Evolutionary conservation across 1,284 basidiomycete genomes (phyloP).

Genomic region (Bondarzewia mesenterica): DNA sequence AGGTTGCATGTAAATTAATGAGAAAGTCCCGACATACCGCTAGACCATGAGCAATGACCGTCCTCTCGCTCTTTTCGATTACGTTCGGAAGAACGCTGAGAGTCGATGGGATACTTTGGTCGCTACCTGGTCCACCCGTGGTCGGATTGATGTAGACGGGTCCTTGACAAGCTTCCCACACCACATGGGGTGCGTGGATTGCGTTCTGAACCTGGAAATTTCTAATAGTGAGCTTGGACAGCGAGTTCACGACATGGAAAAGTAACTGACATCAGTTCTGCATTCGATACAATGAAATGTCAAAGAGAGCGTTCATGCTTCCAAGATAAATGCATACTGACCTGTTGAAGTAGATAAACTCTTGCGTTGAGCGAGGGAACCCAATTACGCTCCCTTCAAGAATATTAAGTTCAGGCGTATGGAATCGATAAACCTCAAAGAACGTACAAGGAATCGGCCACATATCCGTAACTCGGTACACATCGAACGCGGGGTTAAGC

Average conservation of each 20-base stretch:
- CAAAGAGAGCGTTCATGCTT: neutral
- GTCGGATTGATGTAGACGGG: slow-evolving; percentile 38
- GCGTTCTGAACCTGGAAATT: slow-evolving; percentile 45
- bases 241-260: neutral
- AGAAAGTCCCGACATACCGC: slow-evolving; percentile 4
- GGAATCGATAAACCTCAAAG: too few relatives aligned
- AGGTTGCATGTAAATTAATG: neutral
- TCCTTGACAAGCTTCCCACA: slow-evolving; percentile 38
- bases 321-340: neutral
- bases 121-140: slow-evolving; percentile 21
- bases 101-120: slow-evolving; percentile 28
- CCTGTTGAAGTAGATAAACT: slow-evolving; percentile 34
- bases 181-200: slow-evolving; percentile 51
- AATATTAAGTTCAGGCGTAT: neutral
- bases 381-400: slow-evolving; percentile 49
- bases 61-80: slow-evolving; percentile 31
- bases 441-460: slow-evolving; percentile 25
- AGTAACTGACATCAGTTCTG: slow-evolving; percentile 14
- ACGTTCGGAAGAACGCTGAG: slow-evolving; percentile 31
- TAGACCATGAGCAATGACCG: slow-evolving; percentile 24
- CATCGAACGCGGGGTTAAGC: slow-evolving; percentile 49
- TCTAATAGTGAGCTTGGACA: neutral
- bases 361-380: slow-evolving; percentile 45
- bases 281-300: neutral
- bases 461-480: slow-evolving; percentile 29